phyloP scores from a whole-genome alignment of 441 rosid species.

The Populus hybrid region DNA sequence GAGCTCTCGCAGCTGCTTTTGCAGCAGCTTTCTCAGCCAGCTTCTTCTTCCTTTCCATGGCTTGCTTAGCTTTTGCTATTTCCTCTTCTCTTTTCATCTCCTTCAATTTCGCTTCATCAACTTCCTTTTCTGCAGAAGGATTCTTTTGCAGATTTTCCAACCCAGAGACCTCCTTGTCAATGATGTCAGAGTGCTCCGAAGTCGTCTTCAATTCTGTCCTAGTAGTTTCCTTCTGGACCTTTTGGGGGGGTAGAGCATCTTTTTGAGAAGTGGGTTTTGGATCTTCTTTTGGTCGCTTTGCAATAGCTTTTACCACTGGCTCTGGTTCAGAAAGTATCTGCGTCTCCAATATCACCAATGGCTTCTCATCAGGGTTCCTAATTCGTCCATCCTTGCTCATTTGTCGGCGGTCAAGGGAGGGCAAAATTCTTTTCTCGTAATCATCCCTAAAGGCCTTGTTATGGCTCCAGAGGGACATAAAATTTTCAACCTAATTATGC shows the following conservation, averaged over 20 bases:
- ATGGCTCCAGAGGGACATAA: constrained; percentile 64
- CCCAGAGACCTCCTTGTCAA: constrained; percentile 38
- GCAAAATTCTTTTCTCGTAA: constrained; percentile 61
- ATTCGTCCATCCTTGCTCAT: constrained; percentile 71
- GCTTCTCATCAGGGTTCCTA: constrained; percentile 86
- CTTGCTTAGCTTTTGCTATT: constrained; percentile 71
- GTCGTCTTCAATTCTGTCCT: constrained; percentile 33
- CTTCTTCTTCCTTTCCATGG: constrained; percentile 94
- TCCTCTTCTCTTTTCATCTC: constrained; percentile 85
- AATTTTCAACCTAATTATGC: constrained; percentile 60
- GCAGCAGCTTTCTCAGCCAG: constrained; percentile 83
- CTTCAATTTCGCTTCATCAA: constrained; percentile 62
- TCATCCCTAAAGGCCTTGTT: constrained; percentile 61
- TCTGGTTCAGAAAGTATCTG: constrained; percentile 38
- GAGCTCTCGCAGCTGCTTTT: constrained; percentile 75
- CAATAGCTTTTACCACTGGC: constrained; percentile 36
- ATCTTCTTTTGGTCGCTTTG: constrained; percentile 49
- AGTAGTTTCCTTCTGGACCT: constrained; percentile 40
- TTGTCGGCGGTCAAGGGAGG: constrained; percentile 58
- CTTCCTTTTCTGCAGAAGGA: constrained; percentile 31
- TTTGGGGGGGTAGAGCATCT: constrained; percentile 32
- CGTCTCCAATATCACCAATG: constrained; percentile 38
- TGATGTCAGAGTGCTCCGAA: constrained; percentile 29
- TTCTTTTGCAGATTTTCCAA: constrained; percentile 37
- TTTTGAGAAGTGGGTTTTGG: constrained; percentile 35